These are phyloP conservation scores for Helicostylum pulchrum DNA, from an alignment of 192 early-diverging fungal genomes.

Conservation along the genomic window DNA sequence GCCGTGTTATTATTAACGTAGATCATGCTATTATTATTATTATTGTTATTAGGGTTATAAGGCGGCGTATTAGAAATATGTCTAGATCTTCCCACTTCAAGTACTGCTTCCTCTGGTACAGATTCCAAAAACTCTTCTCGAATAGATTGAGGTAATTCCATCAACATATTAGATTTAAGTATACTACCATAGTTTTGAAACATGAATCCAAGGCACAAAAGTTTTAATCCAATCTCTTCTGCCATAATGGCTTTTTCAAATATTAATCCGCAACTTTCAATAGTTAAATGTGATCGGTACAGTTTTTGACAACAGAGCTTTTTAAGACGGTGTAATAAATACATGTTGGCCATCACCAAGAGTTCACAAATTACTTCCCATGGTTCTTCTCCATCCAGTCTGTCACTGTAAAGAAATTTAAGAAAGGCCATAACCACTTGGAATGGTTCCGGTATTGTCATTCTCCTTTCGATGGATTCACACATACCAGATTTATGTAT, in stretches of 20 bases:
- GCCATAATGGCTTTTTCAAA: constrained; percentile 52
- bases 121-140: constrained; percentile 46
- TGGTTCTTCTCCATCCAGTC: constrained; percentile 36
- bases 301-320: constrained; percentile 52
- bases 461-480: constrained; percentile 41
- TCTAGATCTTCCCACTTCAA: constrained; percentile 32
- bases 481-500: constrained; percentile 50
- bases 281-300: constrained; percentile 42
- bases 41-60: no score
- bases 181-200: constrained; percentile 51
- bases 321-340: constrained; percentile 52
- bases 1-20: not conserved
- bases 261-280: constrained; percentile 50
- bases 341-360: constrained; percentile 57
- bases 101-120: constrained; percentile 46
- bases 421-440: constrained; percentile 49
- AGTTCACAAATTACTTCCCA: constrained; percentile 47
- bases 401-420: constrained; percentile 58
- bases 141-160: constrained; percentile 36
- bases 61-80: not conserved
- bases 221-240: constrained; percentile 51
- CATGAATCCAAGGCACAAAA: constrained; percentile 47
- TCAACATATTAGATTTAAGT: constrained; percentile 48
- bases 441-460: constrained; percentile 51
- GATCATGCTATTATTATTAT: no score